A percentile compares a stretch with the other conserved stretches of the same genome.
phyloP scores from a whole-genome alignment of 1,284 basidiomycete genomes.

The Caloboletus firmus region DNA sequence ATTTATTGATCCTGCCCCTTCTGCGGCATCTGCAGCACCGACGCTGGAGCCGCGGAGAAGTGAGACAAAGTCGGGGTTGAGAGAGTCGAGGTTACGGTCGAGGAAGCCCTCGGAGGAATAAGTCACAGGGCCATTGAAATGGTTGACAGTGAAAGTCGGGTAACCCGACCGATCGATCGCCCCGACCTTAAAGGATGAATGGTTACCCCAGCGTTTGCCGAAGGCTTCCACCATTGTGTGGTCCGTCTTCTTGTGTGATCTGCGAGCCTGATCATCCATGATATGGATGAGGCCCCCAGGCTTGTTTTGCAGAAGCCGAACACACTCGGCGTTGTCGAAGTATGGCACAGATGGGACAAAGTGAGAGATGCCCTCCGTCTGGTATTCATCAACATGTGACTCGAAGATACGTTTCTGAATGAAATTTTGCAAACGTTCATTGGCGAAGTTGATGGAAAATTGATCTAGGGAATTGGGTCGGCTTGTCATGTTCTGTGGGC shows the following conservation, averaged over 20 bases:
- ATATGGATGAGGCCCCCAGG: conserved; percentile 95
- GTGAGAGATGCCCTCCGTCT: conserved; percentile 77
- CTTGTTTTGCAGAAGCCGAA: conserved; percentile 83
- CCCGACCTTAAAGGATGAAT: conserved; percentile 85
- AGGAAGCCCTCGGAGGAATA: conserved; percentile 90
- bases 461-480: conserved; percentile 92
- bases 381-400: conserved; percentile 77
- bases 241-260: conserved; percentile 88
- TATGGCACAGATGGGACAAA: conserved; percentile 75
- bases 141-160: conserved; percentile 89
- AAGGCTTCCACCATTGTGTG: conserved; percentile 95
- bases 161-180: conserved; percentile 75
- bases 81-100: conserved; percentile 85
- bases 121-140: conserved; percentile 85
- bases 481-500: conserved; percentile 85
- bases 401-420: conserved; percentile 82
- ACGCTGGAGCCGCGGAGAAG: conserved; percentile 69
- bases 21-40: conserved; percentile 45
- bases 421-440: conserved; percentile 84
- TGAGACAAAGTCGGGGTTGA: conserved; percentile 92
- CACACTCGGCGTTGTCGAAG: conserved; percentile 90
- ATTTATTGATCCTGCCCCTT: conserved; percentile 76
- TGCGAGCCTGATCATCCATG: conserved; percentile 93
- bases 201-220: conserved; percentile 91
- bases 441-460: conserved; percentile 95